phyloP scores from a whole-genome alignment of 805 yeast genomes.

The Myxozyma kluyveri region DNA sequence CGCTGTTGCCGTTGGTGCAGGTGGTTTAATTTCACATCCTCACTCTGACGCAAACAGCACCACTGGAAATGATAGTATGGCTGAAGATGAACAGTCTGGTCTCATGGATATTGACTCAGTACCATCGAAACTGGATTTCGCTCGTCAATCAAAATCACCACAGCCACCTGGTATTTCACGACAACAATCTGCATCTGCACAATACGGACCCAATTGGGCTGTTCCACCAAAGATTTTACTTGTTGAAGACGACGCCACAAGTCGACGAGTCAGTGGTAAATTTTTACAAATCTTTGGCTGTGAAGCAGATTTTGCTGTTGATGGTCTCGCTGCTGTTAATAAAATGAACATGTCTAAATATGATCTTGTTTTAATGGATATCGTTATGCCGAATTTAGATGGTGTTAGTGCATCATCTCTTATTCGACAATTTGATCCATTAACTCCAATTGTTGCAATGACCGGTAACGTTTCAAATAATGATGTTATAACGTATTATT shows the following conservation, averaged over 20 bases:
- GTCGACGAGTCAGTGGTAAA: slow-evolving; percentile 78
- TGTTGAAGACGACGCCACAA: slow-evolving; percentile 57
- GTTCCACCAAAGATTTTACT: slow-evolving; percentile 50
- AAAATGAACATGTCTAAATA: slow-evolving; percentile 66
- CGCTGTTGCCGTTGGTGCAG: neutral
- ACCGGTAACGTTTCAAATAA: slow-evolving; percentile 84
- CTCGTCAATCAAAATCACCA: slow-evolving; percentile 22
- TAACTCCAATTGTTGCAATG: slow-evolving; percentile 91
- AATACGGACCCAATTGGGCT: slow-evolving; percentile 31
- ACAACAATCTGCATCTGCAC: neutral
- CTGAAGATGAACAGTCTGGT: slow-evolving; percentile 12
- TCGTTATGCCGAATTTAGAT: slow-evolving; percentile 56
- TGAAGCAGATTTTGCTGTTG: slow-evolving; percentile 86
- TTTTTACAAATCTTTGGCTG: slow-evolving; percentile 86
- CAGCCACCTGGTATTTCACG: neutral
- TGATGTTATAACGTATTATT: slow-evolving; percentile 57
- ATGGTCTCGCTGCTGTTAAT: slow-evolving; percentile 84
- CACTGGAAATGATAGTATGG: slow-evolving; percentile 14
- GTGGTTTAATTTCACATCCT: neutral
- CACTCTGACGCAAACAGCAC: slow-evolving; percentile 15
- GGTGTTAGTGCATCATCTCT: slow-evolving; percentile 85
- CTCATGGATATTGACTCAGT: slow-evolving; percentile 19
- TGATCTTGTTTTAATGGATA: slow-evolving; percentile 56
- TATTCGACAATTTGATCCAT: slow-evolving; percentile 76
- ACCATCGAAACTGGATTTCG: slow-evolving; percentile 5